Evolutionary conservation across 495 filamentous ascomycete genomes (phyloP).

Genomic region (Bacidia rubella): DNA sequence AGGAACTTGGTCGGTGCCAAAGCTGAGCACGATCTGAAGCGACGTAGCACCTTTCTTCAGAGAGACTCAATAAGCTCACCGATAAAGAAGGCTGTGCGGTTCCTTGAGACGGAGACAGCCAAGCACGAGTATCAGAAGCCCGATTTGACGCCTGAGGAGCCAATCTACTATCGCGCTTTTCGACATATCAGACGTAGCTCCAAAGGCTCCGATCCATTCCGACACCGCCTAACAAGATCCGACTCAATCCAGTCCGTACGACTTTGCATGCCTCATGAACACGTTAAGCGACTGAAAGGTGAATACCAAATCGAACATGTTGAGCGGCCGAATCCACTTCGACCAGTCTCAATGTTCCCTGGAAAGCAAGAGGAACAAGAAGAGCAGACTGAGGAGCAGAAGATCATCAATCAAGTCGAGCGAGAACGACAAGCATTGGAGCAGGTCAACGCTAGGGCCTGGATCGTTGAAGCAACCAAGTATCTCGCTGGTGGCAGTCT

Average conservation of each 20-base stretch:
- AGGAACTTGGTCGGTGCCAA: slow-evolving; percentile 33
- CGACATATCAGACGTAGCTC: slow-evolving; percentile 49
- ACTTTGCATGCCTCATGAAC: slow-evolving; percentile 45
- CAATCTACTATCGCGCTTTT: slow-evolving; percentile 87
- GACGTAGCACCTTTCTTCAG: slow-evolving; percentile 17
- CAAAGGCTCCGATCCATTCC: slow-evolving; percentile 56
- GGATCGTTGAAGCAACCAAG: slow-evolving; percentile 68
- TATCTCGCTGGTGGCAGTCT: slow-evolving; percentile 69
- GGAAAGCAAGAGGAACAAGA: slow-evolving; percentile 34
- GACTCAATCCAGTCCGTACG: slow-evolving; percentile 80
- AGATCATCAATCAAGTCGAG: slow-evolving; percentile 42
- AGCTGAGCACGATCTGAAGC: slow-evolving; percentile 21
- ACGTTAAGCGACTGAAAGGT: slow-evolving; percentile 61
- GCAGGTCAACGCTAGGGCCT: slow-evolving; percentile 60
- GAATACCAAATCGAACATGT: slow-evolving; percentile 50
- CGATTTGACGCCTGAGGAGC: slow-evolving; percentile 41
- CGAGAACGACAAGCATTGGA: slow-evolving; percentile 66
- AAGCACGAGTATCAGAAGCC: slow-evolving; percentile 21
- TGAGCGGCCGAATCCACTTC: slow-evolving; percentile 35
- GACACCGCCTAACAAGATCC: slow-evolving; percentile 70
- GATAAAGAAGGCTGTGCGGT: slow-evolving; percentile 65
- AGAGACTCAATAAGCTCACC: slow-evolving; percentile 24
- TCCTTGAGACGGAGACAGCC: slow-evolving; percentile 42
- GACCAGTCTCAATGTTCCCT: slow-evolving; percentile 38
- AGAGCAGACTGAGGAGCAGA: slow-evolving; percentile 30